phyloP scores from a whole-genome alignment of 257 asterid genomes.

The Cordia subcordata region DNA sequence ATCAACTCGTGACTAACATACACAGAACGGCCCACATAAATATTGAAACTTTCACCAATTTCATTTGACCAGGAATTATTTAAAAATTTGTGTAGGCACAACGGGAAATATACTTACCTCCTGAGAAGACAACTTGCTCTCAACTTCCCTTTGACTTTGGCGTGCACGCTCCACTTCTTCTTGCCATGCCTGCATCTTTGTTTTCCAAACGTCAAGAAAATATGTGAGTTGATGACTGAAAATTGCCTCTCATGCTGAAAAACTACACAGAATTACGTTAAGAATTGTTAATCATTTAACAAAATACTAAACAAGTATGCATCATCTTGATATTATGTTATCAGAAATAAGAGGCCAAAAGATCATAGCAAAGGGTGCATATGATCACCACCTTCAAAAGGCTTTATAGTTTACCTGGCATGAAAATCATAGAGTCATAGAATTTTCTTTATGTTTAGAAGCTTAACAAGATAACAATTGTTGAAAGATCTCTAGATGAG shows the following conservation, averaged over 20 bases:
- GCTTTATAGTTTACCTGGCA: too few species aligned
- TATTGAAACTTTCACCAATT: neutral
- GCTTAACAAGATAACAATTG: too few species aligned
- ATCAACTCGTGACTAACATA: neutral
- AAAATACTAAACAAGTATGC: too few species aligned
- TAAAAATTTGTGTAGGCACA: conserved; percentile 1
- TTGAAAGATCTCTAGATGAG: too few species aligned
- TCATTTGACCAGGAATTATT: neutral
- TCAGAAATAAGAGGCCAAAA: too few species aligned
- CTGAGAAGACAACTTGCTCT: conserved; percentile 80
- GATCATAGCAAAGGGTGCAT: too few species aligned
- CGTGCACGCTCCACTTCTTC: conserved; percentile 99
- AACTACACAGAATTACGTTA: neutral
- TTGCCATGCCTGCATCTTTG: conserved; percentile 96
- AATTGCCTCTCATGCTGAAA: neutral
- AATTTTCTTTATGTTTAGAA: too few species aligned
- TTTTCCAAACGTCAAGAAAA: conserved; percentile 24
- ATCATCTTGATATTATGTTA: too few species aligned
- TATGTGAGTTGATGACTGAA: conserved; percentile 3
- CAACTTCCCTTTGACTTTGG: conserved; percentile 96
- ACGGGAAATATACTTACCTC: conserved; percentile 64
- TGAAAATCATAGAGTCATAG: too few species aligned
- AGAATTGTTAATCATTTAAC: neutral
- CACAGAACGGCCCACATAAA: neutral
- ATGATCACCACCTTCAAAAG: too few species aligned